phyloP scores from a whole-genome alignment of 2,329 filamentous ascomycete species.

The Pestalotiopsis sp. region DNA sequence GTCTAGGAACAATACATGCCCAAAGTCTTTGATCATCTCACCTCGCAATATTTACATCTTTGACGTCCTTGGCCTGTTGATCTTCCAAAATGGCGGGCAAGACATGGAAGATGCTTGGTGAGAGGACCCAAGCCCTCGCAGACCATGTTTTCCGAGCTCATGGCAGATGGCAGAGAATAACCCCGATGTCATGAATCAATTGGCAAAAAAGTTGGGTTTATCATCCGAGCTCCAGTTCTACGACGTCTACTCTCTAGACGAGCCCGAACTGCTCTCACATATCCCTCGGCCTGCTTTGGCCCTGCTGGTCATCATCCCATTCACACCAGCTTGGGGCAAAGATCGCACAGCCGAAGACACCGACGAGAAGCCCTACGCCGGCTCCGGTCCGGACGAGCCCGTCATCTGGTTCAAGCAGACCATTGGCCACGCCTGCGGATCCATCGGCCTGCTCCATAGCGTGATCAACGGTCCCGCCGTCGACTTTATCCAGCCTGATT shows the following conservation, averaged over 20 bases:
- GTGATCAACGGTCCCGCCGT: constrained; percentile 69
- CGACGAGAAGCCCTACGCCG: constrained; percentile 19
- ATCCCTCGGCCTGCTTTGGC: constrained; percentile 77
- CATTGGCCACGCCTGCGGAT: constrained; percentile 79
- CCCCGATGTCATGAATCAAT: constrained; percentile 75
- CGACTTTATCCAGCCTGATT: constrained; percentile 53
- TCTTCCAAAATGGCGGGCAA: constrained; percentile 7
- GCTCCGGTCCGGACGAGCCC: constrained; percentile 58
- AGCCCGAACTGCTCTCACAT: constrained; percentile 74
- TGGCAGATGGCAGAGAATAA: constrained; percentile 53
- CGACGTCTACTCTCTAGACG: constrained; percentile 81
- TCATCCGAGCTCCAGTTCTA: constrained; percentile 71
- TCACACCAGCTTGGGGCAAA: constrained; percentile 44
- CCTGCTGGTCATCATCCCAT: constrained; percentile 79
- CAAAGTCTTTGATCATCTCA: neutral
- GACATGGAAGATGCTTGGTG: constrained; percentile 15
- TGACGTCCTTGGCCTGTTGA: constrained; percentile 12
- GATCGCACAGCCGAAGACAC: constrained; percentile 40
- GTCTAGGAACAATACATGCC: neutral
- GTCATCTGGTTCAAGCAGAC: constrained; percentile 86
- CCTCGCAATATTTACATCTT: neutral
- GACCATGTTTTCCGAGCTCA: neutral
- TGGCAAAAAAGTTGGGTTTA: constrained; percentile 73
- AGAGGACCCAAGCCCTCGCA: neutral
- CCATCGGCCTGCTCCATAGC: constrained; percentile 76